These are phyloP conservation scores for Pseudogymnoascus pannorum DNA, from an alignment of 2,329 filamentous ascomycete genomes.

Conservation along the genomic window DNA sequence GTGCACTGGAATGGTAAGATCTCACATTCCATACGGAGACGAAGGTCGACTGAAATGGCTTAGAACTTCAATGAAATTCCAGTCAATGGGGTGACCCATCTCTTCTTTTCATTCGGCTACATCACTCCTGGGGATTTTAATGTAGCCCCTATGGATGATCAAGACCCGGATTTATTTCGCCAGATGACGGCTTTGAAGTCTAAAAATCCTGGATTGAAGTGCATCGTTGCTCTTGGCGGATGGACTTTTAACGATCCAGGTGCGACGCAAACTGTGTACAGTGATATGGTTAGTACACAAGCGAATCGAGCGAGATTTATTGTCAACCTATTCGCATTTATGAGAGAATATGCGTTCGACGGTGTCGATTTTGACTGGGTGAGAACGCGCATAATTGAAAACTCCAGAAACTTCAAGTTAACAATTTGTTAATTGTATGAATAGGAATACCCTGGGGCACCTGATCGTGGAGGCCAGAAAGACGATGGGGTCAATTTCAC, in stretches of 20 bases:
- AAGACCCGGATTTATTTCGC: background rate
- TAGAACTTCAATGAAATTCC: slow-evolving; percentile 14
- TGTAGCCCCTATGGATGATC: slow-evolving; percentile 21
- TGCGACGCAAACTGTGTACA: slow-evolving; percentile 20
- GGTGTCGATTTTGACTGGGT: slow-evolving; percentile 39
- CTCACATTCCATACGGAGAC: background rate
- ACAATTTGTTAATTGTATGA: no score
- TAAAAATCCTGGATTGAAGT: slow-evolving; percentile 19
- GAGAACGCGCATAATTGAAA: no score
- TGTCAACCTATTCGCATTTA: slow-evolving; percentile 30
- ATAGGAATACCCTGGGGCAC: slow-evolving; percentile 8
- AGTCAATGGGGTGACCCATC: slow-evolving; percentile 18
- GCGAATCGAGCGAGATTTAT: slow-evolving; percentile 30
- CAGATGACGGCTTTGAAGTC: background rate
- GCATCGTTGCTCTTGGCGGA: slow-evolving; percentile 20
- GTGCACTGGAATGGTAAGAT: slow-evolving; percentile 12
- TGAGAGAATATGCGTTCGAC: slow-evolving; percentile 35
- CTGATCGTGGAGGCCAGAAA: slow-evolving; percentile 5
- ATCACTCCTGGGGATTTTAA: slow-evolving; percentile 31
- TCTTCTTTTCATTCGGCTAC: slow-evolving; percentile 24
- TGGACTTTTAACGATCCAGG: slow-evolving; percentile 14
- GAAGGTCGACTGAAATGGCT: background rate
- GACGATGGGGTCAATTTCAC: background rate
- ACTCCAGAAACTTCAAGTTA: no score
- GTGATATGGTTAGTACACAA: slow-evolving; percentile 26